A percentile compares a stretch with the other conserved stretches of the same genome.
Conservation (phyloP, 75 land plant species). For the Pinus albicaulis region DNA sequence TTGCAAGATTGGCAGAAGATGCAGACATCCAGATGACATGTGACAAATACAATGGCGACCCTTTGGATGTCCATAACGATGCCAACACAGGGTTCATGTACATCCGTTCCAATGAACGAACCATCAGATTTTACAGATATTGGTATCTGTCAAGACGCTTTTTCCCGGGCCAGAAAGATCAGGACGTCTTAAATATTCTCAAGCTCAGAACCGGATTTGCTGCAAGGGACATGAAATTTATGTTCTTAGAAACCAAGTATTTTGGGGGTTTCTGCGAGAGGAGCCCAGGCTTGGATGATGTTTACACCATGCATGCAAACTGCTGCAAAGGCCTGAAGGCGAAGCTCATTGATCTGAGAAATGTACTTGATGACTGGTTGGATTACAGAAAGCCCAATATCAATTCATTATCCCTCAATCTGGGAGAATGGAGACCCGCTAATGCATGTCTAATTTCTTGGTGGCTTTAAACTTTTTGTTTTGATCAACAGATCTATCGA, state of each 20-base stretch:
- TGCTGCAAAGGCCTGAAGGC: no score
- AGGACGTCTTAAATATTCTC: conserved; percentile 33
- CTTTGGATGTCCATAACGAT: conserved; percentile 18
- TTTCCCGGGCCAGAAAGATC: conserved; percentile 33
- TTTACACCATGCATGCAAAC: conserved; percentile 35
- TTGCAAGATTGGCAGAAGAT: conserved; percentile 11
- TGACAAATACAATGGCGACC: conserved; percentile 29
- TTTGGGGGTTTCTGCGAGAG: conserved; percentile 43
- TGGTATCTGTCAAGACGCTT: conserved; percentile 34
- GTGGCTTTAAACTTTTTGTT: no score
- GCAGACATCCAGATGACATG: conserved; percentile 39
- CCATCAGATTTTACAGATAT: conserved; percentile 28
- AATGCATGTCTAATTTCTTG: no score
- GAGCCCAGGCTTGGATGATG: conserved; percentile 18
- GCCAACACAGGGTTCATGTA: conserved; percentile 38
- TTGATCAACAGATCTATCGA: no score
- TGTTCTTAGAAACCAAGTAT: conserved; percentile 28
- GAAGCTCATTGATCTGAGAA: no score
- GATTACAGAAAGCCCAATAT: no score
- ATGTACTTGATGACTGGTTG: no score
- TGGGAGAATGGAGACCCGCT: no score
- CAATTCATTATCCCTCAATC: no score
- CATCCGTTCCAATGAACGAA: conserved; percentile 24
- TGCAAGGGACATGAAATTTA: conserved; percentile 19
- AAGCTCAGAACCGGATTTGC: conserved; percentile 12